Evolutionary conservation across 1,284 basidiomycete species (phyloP).

Genomic region (Sparassis latifolia): DNA sequence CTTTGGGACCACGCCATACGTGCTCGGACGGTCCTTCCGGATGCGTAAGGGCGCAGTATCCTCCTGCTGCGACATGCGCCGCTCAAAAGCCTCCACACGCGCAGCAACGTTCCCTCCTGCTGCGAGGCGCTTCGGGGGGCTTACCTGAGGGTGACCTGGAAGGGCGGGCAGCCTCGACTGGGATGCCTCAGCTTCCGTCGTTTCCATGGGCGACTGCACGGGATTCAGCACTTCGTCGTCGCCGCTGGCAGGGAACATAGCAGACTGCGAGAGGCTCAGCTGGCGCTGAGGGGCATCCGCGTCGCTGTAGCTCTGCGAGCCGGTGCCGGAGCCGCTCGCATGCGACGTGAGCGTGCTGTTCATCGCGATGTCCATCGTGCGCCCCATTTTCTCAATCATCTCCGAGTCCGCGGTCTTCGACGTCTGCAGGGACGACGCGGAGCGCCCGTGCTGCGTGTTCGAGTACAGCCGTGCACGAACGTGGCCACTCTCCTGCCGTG

Average conservation of each 20-base stretch:
- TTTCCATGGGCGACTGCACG: conserved; percentile 19
- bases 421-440: conserved; percentile 22
- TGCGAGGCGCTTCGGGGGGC: conserved; percentile 13
- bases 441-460: conserved; percentile 19
- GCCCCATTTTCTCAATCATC: conserved; percentile 56
- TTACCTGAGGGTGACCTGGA: conserved; percentile 4
- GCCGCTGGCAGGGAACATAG: conserved; percentile 4
- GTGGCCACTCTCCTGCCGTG: conserved; percentile 4
- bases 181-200: conserved; percentile 9
- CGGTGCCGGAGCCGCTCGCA: conserved; percentile 13
- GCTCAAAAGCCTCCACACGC: conserved; percentile 35
- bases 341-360: conserved; percentile 37
- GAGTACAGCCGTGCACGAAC: conserved; percentile 12
- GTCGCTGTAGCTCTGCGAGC: conserved; percentile 5
- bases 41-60: conserved; percentile 19
- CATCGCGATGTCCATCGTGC: conserved; percentile 61
- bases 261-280: conserved; percentile 2
- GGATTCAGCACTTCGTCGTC: conserved; percentile 3
- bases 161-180: conserved; percentile 3
- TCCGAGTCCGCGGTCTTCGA: conserved; percentile 50
- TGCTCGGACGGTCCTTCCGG: conserved; percentile 28
- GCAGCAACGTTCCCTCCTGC: conserved; percentile 24
- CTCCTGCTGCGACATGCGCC: conserved; percentile 29
- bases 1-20: conserved; percentile 50
- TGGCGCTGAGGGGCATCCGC: neutral